phyloP scores from a whole-genome alignment of 805 yeast genomes.

The Schwanniomyces occidentalis region DNA sequence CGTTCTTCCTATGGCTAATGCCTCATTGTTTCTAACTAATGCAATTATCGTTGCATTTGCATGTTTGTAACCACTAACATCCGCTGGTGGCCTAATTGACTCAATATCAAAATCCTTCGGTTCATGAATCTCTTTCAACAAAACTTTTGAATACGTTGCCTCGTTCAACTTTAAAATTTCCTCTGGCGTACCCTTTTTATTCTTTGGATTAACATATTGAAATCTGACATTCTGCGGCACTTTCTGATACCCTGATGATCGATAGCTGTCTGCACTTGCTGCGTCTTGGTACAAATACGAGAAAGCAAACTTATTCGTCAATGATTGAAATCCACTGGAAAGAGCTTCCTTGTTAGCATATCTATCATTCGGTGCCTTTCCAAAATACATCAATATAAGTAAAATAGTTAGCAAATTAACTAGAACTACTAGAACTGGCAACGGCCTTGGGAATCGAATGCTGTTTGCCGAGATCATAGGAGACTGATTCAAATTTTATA shows the following conservation, averaged over 20 bases:
- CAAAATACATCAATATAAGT: too few species aligned
- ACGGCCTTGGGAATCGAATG: too few species aligned
- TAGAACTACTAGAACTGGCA: too few species aligned
- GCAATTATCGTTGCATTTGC: conserved; percentile 78
- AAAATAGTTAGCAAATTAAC: too few species aligned
- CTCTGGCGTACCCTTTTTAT: conserved; percentile 28
- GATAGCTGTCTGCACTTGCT: conserved; percentile 4
- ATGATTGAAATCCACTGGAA: conserved; percentile 4
- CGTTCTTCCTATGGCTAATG: conserved; percentile 47
- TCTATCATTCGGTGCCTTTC: too few species aligned
- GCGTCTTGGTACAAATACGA: conserved; percentile 6
- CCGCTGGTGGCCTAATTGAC: conserved; percentile 28
- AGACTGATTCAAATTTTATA: too few species aligned
- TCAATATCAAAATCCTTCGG: conserved; percentile 45
- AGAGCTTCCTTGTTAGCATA: too few species aligned
- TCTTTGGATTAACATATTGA: conserved; percentile 28
- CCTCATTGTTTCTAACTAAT: conserved; percentile 70
- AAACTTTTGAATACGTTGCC: conserved; percentile 34
- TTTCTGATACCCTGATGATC: conserved; percentile 15
- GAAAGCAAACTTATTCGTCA: conserved; percentile 13
- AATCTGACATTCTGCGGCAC: conserved; percentile 33
- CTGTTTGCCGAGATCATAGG: too few species aligned
- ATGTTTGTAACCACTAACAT: conserved; percentile 27
- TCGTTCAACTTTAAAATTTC: conserved; percentile 39
- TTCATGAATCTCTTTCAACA: conserved; percentile 41